phyloP scores from a whole-genome alignment of 2,329 filamentous ascomycete genomes.

The Scolecobasidium constrictum region DNA sequence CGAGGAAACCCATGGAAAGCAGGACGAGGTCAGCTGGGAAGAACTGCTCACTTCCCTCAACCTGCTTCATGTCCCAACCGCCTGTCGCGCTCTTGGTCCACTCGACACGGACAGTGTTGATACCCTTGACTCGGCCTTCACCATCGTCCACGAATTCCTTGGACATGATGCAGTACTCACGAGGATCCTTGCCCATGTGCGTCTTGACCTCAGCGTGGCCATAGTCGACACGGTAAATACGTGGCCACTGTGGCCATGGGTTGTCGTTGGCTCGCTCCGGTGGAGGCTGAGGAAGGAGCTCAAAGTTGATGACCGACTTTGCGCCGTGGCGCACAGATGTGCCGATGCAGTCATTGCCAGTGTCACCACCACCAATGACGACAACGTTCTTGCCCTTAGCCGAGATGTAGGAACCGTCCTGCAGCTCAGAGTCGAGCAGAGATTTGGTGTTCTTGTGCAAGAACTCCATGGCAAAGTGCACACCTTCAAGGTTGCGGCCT shows the following conservation, averaged over 20 bases:
- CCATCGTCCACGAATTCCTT: conserved; percentile 92
- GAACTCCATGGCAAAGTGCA: conserved; percentile 97
- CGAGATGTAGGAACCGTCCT: conserved; percentile 76
- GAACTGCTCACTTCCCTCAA: conserved; percentile 87
- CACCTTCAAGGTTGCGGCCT: conserved; percentile 75
- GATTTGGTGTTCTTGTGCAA: conserved; percentile 97
- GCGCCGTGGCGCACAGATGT: conserved; percentile 92
- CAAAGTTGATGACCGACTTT: conserved; percentile 94
- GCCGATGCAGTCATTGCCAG: conserved; percentile 95
- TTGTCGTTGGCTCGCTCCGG: conserved; percentile 86
- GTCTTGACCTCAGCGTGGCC: conserved; percentile 92
- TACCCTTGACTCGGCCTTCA: conserved; percentile 78
- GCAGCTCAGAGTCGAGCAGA: conserved; percentile 79
- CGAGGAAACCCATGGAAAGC: conserved; percentile 94
- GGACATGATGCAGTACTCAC: conserved; percentile 97
- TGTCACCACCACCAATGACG: conserved; percentile 95
- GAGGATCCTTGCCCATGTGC: conserved; percentile 90
- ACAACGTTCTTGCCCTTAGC: conserved; percentile 94
- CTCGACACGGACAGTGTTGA: conserved; percentile 90
- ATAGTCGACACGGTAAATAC: conserved; percentile 97
- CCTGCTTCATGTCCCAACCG: conserved; percentile 98
- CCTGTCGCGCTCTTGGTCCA: conserved; percentile 86
- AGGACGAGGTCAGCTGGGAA: conserved; percentile 93
- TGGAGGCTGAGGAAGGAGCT: conserved; percentile 85
- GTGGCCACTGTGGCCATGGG: conserved; percentile 97